Percentiles rank a stretch among this genome's conserved stretches.
These are phyloP conservation scores for Yarrowia porcina DNA, from an alignment of 805 yeast genomes.

Conservation along the genomic window DNA sequence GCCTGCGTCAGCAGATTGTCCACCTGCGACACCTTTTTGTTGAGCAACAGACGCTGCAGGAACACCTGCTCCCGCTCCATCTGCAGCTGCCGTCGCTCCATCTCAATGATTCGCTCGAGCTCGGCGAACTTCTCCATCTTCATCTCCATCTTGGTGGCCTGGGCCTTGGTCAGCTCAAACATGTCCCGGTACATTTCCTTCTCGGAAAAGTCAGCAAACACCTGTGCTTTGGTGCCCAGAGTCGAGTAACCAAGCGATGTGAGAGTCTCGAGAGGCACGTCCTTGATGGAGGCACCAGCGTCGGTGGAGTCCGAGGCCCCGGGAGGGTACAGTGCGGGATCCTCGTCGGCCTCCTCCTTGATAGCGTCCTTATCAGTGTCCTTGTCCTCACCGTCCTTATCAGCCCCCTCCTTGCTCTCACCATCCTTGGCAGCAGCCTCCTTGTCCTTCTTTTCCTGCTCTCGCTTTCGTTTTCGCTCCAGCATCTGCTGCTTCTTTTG, in stretches of 20 bases:
- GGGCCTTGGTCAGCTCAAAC: constrained; percentile 63
- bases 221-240: constrained; percentile 24
- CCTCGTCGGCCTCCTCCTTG: constrained; percentile 23
- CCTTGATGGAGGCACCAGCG: constrained; percentile 15
- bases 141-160: constrained; percentile 67
- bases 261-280: constrained; percentile 22
- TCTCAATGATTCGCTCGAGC: constrained; percentile 56
- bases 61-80: constrained; percentile 46
- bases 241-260: constrained; percentile 21
- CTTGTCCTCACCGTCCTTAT: constrained; percentile 9
- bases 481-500: background rate
- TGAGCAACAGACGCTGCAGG: constrained; percentile 66
- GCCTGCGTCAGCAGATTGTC: constrained; percentile 53
- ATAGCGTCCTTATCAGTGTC: constrained; percentile 5
- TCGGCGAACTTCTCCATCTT: constrained; percentile 64
- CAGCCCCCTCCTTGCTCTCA: constrained; percentile 26
- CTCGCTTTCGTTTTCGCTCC: constrained; percentile 18
- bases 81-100: constrained; percentile 45
- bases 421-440: constrained; percentile 11
- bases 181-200: constrained; percentile 58
- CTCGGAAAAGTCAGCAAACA: constrained; percentile 54
- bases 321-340: background rate
- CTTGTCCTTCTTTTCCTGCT: constrained; percentile 32
- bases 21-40: constrained; percentile 56
- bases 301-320: constrained; percentile 12